phyloP scores from a whole-genome alignment of 805 yeast genomes.

The Myxozyma vanderwaltii region DNA sequence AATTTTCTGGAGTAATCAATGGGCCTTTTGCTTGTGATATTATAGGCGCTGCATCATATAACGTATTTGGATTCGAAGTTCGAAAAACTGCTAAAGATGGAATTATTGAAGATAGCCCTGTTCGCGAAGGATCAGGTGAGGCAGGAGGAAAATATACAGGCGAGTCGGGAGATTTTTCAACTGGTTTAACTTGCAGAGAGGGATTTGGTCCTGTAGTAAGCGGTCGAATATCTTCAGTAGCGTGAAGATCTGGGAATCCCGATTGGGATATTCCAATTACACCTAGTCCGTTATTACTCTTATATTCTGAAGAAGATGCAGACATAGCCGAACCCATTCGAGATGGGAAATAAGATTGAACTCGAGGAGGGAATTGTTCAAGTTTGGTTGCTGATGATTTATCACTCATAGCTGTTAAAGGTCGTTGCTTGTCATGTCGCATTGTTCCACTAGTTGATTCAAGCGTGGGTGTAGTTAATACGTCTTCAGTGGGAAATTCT shows the following conservation, averaged over 20 bases:
- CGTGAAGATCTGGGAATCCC: not conserved
- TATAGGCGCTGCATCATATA: slow-evolving; percentile 21
- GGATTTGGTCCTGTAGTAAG: not conserved
- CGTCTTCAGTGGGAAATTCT: not conserved
- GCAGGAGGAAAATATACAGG: slow-evolving; percentile 23
- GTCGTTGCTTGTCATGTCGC: not conserved
- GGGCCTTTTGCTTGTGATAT: slow-evolving; percentile 15
- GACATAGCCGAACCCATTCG: not conserved
- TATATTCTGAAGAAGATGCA: not conserved
- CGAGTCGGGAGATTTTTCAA: slow-evolving; percentile 4
- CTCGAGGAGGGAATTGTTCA: slow-evolving; percentile 27
- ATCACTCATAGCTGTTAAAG: not conserved
- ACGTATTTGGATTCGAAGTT: slow-evolving; percentile 6
- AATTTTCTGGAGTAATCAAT: slow-evolving; percentile 37
- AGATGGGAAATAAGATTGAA: slow-evolving; percentile 24
- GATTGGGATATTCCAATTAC: slow-evolving; percentile 10
- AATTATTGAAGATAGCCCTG: slow-evolving; percentile 8
- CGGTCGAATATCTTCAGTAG: not conserved
- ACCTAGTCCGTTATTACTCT: slow-evolving; percentile 9
- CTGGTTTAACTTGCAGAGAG: not conserved
- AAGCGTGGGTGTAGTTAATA: slow-evolving; percentile 14
- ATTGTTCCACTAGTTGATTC: not conserved
- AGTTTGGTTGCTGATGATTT: no score
- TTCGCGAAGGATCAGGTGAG: slow-evolving; percentile 15
- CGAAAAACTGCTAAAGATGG: slow-evolving; percentile 19